Conservation (phyloP, 495 filamentous ascomycete species). For the Penicillium longicatenatum region DNA sequence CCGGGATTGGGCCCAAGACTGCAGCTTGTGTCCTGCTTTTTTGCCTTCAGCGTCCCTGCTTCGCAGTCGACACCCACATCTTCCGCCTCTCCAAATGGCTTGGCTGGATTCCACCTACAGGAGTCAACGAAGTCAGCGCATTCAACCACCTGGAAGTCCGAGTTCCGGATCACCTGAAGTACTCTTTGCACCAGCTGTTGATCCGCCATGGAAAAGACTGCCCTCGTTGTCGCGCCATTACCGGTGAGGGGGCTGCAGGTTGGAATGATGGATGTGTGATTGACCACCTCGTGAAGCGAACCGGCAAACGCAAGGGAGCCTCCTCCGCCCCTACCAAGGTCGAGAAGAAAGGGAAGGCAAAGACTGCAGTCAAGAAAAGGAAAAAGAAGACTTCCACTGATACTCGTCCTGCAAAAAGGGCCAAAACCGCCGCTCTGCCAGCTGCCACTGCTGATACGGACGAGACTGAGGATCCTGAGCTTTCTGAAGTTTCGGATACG, state of each 20-base stretch:
- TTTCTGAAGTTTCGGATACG: background rate
- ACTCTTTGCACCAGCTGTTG: conserved; percentile 82
- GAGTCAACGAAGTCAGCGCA: conserved; percentile 65
- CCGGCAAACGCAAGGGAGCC: conserved; percentile 5
- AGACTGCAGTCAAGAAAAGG: background rate
- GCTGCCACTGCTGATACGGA: background rate
- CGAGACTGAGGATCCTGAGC: background rate
- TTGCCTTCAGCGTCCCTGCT: conserved; percentile 74
- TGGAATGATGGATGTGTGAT: conserved; percentile 55
- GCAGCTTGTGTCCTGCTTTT: conserved; percentile 84
- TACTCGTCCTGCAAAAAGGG: background rate
- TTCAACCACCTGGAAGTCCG: conserved; percentile 80
- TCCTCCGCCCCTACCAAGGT: background rate
- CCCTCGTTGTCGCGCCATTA: conserved; percentile 68
- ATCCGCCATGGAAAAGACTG: conserved; percentile 85
- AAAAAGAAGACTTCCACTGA: background rate
- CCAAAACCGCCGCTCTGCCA: background rate
- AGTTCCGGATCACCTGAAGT: conserved; percentile 86
- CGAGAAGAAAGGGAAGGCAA: background rate
- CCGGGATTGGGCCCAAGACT: conserved; percentile 90
- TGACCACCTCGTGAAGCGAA: conserved; percentile 51
- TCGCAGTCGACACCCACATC: conserved; percentile 87
- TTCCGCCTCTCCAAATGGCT: conserved; percentile 82
- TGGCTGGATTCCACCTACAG: conserved; percentile 68
- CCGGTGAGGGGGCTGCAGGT: conserved; percentile 42